Conservation (phyloP, 192 early-diverging fungal genomes). For the Diversispora epigaea region DNA sequence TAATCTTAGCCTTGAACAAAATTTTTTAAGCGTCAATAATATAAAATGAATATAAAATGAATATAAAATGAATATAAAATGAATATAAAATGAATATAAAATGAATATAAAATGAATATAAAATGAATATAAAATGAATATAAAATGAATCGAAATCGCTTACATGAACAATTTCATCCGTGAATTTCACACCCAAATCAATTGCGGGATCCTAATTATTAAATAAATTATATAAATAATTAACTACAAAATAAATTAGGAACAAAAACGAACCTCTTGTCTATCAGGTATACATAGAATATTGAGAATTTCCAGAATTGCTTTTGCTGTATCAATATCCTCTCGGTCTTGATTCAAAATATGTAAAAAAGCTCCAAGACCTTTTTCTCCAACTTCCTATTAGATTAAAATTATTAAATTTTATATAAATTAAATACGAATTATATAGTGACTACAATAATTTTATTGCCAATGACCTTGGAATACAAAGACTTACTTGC, state of each 20-base stretch:
- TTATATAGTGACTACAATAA: neutral
- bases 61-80: constrained; percentile 2
- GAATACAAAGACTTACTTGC: constrained; percentile 44
- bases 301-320: constrained; percentile 85
- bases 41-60: constrained; percentile 27
- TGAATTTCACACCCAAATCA: constrained; percentile 37
- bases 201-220: constrained; percentile 5
- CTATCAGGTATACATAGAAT: constrained; percentile 62
- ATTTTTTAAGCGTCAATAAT: neutral
- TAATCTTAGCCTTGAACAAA: neutral
- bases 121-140: constrained; percentile 29
- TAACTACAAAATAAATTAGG: neutral
- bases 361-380: constrained; percentile 70
- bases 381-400: constrained; percentile 83
- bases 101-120: constrained; percentile 13
- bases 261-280: constrained; percentile 13
- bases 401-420: neutral
- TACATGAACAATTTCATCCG: constrained; percentile 47
- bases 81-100: constrained; percentile 21
- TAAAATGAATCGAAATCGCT: constrained; percentile 10
- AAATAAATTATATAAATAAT: neutral
- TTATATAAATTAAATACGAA: neutral
- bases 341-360: constrained; percentile 76
- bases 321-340: constrained; percentile 85
- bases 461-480: neutral